Evolutionary conservation across 257 asterid species (phyloP).

Genomic region (Datura wrightii): DNA sequence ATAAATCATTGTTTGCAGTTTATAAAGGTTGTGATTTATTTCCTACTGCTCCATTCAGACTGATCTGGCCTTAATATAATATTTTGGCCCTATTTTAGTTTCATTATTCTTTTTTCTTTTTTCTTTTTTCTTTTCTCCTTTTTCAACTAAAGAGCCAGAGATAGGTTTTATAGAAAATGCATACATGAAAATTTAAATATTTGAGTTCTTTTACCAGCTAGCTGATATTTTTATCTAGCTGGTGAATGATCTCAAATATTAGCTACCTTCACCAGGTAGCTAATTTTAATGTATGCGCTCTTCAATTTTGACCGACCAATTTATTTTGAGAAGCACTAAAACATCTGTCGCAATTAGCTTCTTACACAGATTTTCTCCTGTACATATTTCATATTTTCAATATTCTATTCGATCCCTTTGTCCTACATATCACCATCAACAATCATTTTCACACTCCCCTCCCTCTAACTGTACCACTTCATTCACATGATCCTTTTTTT

Average conservation of each 20-base stretch:
- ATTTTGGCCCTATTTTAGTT: not conserved
- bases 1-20: constrained; percentile 5
- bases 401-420: not conserved
- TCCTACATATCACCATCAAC: not conserved
- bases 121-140: not conserved
- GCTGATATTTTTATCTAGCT: not conserved
- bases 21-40: not conserved
- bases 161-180: constrained; percentile 15
- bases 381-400: not conserved
- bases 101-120: not conserved
- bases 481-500: not conserved
- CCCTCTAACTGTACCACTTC: not conserved
- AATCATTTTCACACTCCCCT: not conserved
- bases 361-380: not conserved
- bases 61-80: not conserved
- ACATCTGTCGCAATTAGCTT: not conserved
- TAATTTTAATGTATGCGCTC: not conserved
- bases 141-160: not conserved
- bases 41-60: not conserved
- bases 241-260: not conserved
- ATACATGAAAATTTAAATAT: not conserved
- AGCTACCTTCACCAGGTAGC: not conserved
- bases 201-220: constrained; percentile 1
- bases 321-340: constrained; percentile 14
- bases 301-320: not conserved